These are phyloP conservation scores for Saksenaea oblongispora DNA, from an alignment of 371 early-diverging fungal species.

Conservation along the genomic window DNA sequence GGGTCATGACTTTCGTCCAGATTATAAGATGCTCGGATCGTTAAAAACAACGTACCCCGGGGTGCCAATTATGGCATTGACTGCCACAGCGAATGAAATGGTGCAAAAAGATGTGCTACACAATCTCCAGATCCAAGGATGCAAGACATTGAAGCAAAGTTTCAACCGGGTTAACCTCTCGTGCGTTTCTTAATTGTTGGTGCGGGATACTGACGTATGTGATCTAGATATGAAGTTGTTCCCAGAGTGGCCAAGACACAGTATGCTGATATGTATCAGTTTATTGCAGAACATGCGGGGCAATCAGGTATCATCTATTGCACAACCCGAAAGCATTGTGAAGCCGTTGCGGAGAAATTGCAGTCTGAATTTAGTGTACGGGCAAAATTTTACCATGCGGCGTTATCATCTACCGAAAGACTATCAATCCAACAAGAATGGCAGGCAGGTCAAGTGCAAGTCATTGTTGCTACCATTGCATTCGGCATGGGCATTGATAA, in stretches of 20 bases:
- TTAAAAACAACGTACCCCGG: constrained; percentile 68
- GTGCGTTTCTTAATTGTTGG: constrained; percentile 15
- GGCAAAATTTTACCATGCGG: constrained; percentile 94
- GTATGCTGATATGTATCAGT: constrained; percentile 74
- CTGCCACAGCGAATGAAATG: constrained; percentile 96
- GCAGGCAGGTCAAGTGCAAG: constrained; percentile 76
- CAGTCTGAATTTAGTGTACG: constrained; percentile 47
- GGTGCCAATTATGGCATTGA: constrained; percentile 97
- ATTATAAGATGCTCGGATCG: constrained; percentile 74
- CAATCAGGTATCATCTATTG: constrained; percentile 99
- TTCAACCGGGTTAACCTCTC: constrained; percentile 89
- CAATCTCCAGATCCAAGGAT: constrained; percentile 70
- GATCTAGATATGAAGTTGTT: constrained; percentile 75
- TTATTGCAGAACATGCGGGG: constrained; percentile 72
- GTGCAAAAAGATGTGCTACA: constrained; percentile 80
- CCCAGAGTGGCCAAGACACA: constrained; percentile 53
- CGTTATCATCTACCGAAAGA: constrained; percentile 78
- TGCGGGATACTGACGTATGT: background rate
- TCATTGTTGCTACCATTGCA: constrained; percentile 47
- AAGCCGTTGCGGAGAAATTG: constrained; percentile 80
- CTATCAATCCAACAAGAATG: constrained; percentile 85
- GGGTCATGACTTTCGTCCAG: constrained; percentile 96
- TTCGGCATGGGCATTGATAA: constrained; percentile 99
- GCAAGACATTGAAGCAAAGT: constrained; percentile 76
- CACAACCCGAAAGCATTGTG: constrained; percentile 84